phyloP scores from a whole-genome alignment of 257 asterid species.

The Ocimum tenuiflorum region DNA sequence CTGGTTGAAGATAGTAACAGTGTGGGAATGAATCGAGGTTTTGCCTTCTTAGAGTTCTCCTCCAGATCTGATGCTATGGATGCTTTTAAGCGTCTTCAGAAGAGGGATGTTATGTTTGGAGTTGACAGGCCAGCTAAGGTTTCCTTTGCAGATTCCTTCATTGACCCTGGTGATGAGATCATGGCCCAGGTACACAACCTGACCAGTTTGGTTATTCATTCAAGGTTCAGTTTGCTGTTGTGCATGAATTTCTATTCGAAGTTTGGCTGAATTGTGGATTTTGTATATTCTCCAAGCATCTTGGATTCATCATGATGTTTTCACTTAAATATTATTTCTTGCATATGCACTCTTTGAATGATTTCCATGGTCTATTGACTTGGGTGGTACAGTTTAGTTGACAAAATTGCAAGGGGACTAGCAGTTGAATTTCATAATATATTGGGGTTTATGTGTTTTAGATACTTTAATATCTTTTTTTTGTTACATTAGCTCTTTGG shows the following conservation, averaged over 20 bases:
- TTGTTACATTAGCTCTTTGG: conserved; percentile 3
- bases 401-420: not conserved
- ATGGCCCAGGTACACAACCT: conserved; percentile 88
- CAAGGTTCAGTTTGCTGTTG: not conserved
- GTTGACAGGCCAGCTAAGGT: conserved; percentile 93
- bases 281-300: not conserved
- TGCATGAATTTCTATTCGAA: not conserved
- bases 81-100: conserved; percentile 95
- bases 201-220: conserved; percentile 23
- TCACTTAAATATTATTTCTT: not conserved
- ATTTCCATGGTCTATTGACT: not conserved
- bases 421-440: not conserved
- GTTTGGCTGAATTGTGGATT: not conserved
- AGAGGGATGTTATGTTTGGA: conserved; percentile 83
- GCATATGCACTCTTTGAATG: not conserved
- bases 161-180: conserved; percentile 97
- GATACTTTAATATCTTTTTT: not conserved
- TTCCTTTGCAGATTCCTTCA: conserved; percentile 94
- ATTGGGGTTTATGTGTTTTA: not conserved
- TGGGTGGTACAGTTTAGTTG: not conserved
- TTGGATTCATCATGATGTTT: not conserved
- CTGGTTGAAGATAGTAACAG: conserved; percentile 80
- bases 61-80: conserved; percentile 96
- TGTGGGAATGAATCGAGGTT: conserved; percentile 79
- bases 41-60: conserved; percentile 88